Evolutionary conservation across 306 rosid species (phyloP), one percentile per base, ranked within the genome.

Genomic region (Astragalus membranaceus): DNA sequence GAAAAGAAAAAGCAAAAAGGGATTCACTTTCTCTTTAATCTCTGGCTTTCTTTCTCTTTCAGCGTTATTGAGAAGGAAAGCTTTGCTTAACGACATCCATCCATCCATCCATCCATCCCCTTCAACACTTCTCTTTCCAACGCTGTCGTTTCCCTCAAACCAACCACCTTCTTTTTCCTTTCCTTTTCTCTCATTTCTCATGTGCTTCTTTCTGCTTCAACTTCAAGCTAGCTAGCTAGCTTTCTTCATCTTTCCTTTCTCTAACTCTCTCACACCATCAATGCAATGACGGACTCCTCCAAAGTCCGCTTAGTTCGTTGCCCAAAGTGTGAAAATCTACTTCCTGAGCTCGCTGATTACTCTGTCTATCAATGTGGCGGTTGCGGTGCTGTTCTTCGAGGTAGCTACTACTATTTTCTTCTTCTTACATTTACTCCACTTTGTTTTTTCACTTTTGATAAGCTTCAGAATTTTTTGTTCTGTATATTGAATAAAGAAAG

Each of bases 341-440:
- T 91, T 42, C 96, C 96, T 0, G 99, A 91, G 81, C 84, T 91
- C 2, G 89, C 88, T 32, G 96, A 87, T 83, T 88, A 88, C 80
- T 80, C 96, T 75, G 88, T 91, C 41, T 91, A 87, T 69, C 96
- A 86, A 84, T 94, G 99, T 70, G 97, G 97, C 78, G 97, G 97
- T 32, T 94, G 99, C 10, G 96, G 95, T 64, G 86, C 99, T 64
- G 91, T 94, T 79, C 96, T 94, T 56, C 75, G 91, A 88, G 97
- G 99, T 91, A 76, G 17, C 35, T 36, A 36, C 41, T 7, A 36
- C 41, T 36, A 36, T 5, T 7, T 54, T 43, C 50, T 64, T 44
- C 30, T n/a, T 56, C 9, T 61, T 41, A 7, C 49, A 10, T 37
- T 33, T 23, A 44, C 47, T 10, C 35, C n/a, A 55, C 14, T 52